Base-by-base conservation (phyloP, 768 basidiomycete species). In the Mycena leptocephala region DNA sequence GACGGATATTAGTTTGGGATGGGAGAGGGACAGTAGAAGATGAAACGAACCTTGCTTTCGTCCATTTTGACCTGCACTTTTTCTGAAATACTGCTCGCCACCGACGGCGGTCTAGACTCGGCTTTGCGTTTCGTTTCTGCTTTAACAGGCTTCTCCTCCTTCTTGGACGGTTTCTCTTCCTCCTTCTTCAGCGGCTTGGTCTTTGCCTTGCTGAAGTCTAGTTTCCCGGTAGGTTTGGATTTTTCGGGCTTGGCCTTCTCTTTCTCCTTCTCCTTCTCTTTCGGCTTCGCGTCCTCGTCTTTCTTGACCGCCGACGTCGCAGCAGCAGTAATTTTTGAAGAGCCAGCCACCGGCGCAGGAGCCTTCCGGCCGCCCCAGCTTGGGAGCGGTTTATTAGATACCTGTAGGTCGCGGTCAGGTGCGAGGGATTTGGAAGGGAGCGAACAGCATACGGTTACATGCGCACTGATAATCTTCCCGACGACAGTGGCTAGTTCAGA, bases 151-250 rank as follows among this genome's bases (percentile, higher is more conserved):
- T 79, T 74, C 65, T 76, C 79, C 43, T 79, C 72, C 51, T 77
- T 75, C 61, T 81, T 80, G n/a, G n/a, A n/a, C n/a, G n/a, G n/a
- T 55, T 79, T 74, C 65, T 76, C 79, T 37, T 79, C 72, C 51
- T 77, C 76, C 61, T 81, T 80, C 56, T 83, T 80, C 68, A 81
- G 82, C 13, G 84, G 85, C 79, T 91, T 92, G 13, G 85, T 77
- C 80, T 90, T 90, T 32, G 90, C 89, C 76, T 90, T 92, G 82
- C 91, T 90, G 87, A 92, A 94, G 77, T 93, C 90, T 8, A 93
- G 86, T 79, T 90, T 92, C 6, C 92, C 92, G 3, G 88, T 81
- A 0, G 76, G 43, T 66, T 87, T 87, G 37, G 84, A 77, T 62
- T 80, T 86, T 79, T 80, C 74, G 28, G 82, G 81, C 61, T 83